A percentile compares a stretch with the other conserved stretches of the same genome.
Conservation (phyloP, 495 filamentous ascomycete species). For the Podospora comata region DNA sequence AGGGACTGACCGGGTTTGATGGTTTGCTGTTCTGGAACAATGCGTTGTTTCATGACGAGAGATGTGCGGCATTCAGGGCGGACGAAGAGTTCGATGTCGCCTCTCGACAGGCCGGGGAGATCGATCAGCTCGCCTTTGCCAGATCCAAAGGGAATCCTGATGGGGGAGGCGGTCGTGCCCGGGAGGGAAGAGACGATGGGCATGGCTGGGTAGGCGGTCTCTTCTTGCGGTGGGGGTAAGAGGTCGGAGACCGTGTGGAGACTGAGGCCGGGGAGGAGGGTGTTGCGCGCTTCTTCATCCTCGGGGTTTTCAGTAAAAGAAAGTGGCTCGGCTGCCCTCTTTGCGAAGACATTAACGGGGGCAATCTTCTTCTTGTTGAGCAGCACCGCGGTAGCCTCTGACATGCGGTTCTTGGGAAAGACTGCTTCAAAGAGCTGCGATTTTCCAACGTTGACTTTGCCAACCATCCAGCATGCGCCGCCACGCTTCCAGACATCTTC, state of each 20-base stretch:
- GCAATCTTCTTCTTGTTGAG: conserved; percentile 32
- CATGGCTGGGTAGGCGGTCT: conserved; percentile 72
- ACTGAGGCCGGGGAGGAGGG: conserved; percentile 18
- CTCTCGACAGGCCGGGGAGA: conserved; percentile 79
- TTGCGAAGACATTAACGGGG: conserved; percentile 33
- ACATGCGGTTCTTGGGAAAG: conserved; percentile 73
- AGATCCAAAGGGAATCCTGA: conserved; percentile 80
- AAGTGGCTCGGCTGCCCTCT: conserved; percentile 22
- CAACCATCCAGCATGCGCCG: conserved; percentile 93
- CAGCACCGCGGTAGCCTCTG: neutral
- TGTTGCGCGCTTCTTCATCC: conserved; percentile 25
- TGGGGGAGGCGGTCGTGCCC: conserved; percentile 91
- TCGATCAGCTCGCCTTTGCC: conserved; percentile 88
- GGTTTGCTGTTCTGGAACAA: conserved; percentile 62
- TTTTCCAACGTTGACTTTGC: conserved; percentile 97
- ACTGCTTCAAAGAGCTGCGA: conserved; percentile 82
- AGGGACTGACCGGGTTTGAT: conserved; percentile 80
- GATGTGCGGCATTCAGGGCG: conserved; percentile 56
- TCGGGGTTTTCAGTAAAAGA: conserved; percentile 3
- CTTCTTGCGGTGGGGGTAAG: conserved; percentile 70
- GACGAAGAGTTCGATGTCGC: conserved; percentile 66
- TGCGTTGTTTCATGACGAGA: conserved; percentile 72
- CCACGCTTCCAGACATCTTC: conserved; percentile 76
- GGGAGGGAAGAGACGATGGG: conserved; percentile 81
- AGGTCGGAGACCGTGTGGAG: conserved; percentile 43